Evolutionary conservation across 495 filamentous ascomycete species (phyloP), one percentile per base, ranked within the genome.

Genomic region (Bryoglossum gracile): DNA sequence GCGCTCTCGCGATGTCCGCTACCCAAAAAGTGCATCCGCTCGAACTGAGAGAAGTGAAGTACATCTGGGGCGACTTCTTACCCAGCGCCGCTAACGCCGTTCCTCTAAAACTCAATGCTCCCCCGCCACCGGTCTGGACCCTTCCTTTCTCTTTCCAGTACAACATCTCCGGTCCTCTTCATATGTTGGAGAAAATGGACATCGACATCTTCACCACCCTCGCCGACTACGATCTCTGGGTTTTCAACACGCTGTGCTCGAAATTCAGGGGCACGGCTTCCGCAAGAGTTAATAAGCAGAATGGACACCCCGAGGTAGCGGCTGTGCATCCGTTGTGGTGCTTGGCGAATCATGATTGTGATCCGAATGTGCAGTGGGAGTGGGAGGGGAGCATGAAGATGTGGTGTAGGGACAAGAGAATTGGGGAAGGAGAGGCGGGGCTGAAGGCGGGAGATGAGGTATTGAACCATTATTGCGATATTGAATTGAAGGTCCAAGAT

Each of bases 191-290:
- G 58, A 89, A 89, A 63, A 91, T 97, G 85, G 86, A 87, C 45
- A 72, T 94, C 9, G 82, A 95, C 58, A 86, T 89, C 37, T 97
- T 88, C 68, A 70, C 72, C 14, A 69, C 74, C 2, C 70, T 83
- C 23, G 64, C 63, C 0, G 59, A 70, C 13, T 85, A 87, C 63
- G 90, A 95, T 51, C 70, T 84, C n/a, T 98, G 92, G 92, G 77
- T 96, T 6, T 74, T 94, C 58, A 94, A 96, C 63, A 95, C 90
- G 0, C 74, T 95, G 4, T 92, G 89, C 64, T 79, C 84, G 43
- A 98, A 98, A 62, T 95, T 96, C 67, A 77, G 92, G 8, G 91
- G 87, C 33, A 92, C 89, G 0, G 91, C 92, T 0, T 92, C 86
- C 3, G 92, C 88, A 3, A 72, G 88, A 5, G 76, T 92, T 46